Conservation (phyloP, 2,329 filamentous ascomycete genomes). For the Fusarium chlamydosporum region DNA sequence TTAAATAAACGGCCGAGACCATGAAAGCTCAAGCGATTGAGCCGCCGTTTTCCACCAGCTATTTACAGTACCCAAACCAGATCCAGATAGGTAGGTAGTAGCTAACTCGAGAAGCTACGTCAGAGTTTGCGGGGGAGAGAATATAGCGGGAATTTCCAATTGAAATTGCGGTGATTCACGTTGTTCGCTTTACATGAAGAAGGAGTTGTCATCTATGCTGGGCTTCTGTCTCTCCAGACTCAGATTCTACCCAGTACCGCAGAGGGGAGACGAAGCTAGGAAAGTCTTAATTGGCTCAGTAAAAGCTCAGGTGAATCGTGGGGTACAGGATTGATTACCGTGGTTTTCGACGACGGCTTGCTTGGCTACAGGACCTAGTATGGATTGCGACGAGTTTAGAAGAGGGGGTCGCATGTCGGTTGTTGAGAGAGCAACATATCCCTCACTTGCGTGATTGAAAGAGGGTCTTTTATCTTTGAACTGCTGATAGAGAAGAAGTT, state of each 20-base stretch:
- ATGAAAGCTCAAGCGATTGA: constrained; percentile 23
- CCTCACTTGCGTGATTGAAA: constrained; percentile 7
- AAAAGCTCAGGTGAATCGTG: constrained; percentile 18
- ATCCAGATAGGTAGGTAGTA: constrained; percentile 23
- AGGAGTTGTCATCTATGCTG: not conserved
- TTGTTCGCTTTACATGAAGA: not conserved
- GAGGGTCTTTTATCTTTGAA: not conserved
- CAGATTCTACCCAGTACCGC: constrained; percentile 2
- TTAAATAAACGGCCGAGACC: constrained; percentile 18
- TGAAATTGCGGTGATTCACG: constrained; percentile 17
- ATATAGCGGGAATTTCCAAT: constrained; percentile 6
- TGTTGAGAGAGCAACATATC: constrained; percentile 11
- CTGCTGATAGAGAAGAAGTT: not conserved
- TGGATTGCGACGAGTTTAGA: constrained; percentile 7
- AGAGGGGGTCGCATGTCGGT: not conserved
- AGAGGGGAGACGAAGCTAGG: constrained; percentile 19
- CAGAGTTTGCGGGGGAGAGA: constrained; percentile 12
- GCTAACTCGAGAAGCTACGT: constrained; percentile 17
- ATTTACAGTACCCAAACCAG: constrained; percentile 6
- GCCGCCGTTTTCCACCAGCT: constrained; percentile 37
- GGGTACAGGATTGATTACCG: constrained; percentile 25
- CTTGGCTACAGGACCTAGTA: constrained; percentile 10
- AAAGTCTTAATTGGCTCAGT: constrained; percentile 22
- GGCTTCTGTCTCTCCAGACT: constrained; percentile 1
- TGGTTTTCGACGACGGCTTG: constrained; percentile 15